Percentiles rank a stretch among this genome's conserved stretches.
Conservation (phyloP, 192 early-diverging fungal genomes). For the Anaeromyces robustus region DNA sequence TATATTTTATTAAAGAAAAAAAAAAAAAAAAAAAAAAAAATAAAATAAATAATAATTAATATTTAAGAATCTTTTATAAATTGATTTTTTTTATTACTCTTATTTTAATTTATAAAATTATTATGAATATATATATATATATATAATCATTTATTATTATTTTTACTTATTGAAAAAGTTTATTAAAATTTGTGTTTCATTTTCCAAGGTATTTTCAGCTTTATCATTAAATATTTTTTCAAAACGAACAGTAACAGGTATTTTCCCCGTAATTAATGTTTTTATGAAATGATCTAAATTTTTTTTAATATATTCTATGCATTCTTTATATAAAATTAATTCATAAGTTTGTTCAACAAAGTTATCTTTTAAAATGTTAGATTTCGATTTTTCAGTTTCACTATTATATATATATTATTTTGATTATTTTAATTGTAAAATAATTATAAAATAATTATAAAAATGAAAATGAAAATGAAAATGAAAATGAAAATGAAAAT, state of each 20-base stretch:
- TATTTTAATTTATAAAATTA: no score
- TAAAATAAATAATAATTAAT: no score
- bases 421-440: no score
- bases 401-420: not conserved
- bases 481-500: no score
- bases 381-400: not conserved
- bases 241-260: not conserved
- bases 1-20: no score
- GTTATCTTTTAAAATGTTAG: not conserved
- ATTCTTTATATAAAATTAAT: not conserved
- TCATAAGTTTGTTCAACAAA: not conserved
- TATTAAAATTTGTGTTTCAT: not conserved
- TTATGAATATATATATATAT: no score
- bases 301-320: not conserved
- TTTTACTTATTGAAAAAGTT: not conserved
- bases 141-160: no score
- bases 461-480: no score
- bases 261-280: not conserved
- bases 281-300: not conserved
- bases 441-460: no score
- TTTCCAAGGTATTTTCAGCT: not conserved
- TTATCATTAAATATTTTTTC: not conserved
- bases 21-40: no score
- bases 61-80: no score
- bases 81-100: no score